A percentile compares a stretch with the other conserved stretches of the same genome.
Evolutionary conservation across 2,329 filamentous ascomycete species (phyloP).

Genomic region (Gyromitra esculenta): DNA sequence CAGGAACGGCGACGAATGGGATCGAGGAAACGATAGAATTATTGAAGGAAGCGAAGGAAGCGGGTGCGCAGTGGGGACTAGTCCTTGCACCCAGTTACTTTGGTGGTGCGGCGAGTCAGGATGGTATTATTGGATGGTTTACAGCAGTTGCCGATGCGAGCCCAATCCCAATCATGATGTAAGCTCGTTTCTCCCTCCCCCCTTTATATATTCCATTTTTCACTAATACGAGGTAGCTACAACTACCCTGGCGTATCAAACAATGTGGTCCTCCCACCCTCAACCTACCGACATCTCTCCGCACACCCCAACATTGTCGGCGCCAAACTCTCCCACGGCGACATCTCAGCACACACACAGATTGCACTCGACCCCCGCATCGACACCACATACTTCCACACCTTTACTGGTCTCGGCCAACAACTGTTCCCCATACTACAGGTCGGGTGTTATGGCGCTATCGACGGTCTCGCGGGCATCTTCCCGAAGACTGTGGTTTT

Average conservation of each 20-base stretch:
- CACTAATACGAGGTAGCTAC: slow-evolving; percentile 60
- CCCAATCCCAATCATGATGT: slow-evolving; percentile 71
- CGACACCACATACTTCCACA: slow-evolving; percentile 69
- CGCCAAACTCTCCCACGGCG: slow-evolving; percentile 75
- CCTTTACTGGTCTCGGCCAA: slow-evolving; percentile 73
- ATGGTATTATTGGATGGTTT: slow-evolving; percentile 71
- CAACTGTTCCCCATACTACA: slow-evolving; percentile 71
- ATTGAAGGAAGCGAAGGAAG: slow-evolving; percentile 67
- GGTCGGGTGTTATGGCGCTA: slow-evolving; percentile 70
- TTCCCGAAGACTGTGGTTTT: slow-evolving; percentile 71
- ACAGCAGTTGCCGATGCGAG: slow-evolving; percentile 70
- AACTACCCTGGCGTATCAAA: slow-evolving; percentile 75
- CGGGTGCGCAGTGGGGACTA: slow-evolving; percentile 71
- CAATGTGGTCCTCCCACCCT: slow-evolving; percentile 69
- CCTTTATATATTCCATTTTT: neutral
- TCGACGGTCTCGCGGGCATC: slow-evolving; percentile 73
- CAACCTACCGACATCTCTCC: slow-evolving; percentile 68
- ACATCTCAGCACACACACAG: slow-evolving; percentile 72
- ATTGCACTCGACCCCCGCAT: slow-evolving; percentile 70
- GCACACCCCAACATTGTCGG: slow-evolving; percentile 74
- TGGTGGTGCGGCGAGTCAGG: slow-evolving; percentile 68
- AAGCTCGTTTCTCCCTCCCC: slow-evolving; percentile 57
- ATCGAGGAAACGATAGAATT: slow-evolving; percentile 71
- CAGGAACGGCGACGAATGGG: slow-evolving; percentile 70
- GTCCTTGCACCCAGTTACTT: slow-evolving; percentile 74